These are phyloP conservation scores for Favolaschia claudopus DNA, from an alignment of 768 basidiomycete species.

Conservation along the genomic window DNA sequence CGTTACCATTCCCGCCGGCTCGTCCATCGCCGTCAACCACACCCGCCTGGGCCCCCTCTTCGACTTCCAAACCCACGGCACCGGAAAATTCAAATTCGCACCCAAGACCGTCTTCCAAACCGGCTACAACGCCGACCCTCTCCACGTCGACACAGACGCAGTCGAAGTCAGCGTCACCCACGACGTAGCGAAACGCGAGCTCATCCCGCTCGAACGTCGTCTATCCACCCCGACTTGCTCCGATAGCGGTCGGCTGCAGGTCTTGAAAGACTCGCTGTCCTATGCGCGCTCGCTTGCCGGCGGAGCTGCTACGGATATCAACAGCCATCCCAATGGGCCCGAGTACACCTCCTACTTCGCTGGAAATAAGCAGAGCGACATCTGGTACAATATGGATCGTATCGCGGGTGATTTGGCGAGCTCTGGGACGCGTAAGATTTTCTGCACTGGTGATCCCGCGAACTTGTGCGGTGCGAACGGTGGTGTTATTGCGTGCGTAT, in stretches of 20 bases:
- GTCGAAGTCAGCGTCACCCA: constrained; percentile 11
- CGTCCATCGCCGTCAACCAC: constrained; percentile 23
- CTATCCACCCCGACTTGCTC: constrained; percentile 9
- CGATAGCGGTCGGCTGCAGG: constrained; percentile 6
- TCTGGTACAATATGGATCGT: constrained; percentile 21
- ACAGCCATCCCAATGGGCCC: constrained; percentile 11
- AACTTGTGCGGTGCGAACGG: not conserved
- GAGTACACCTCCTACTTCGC: constrained; percentile 17
- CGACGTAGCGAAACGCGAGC: constrained; percentile 14
- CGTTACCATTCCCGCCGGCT: constrained; percentile 23
- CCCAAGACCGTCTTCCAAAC: constrained; percentile 14
- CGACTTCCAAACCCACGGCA: constrained; percentile 16
- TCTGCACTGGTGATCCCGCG: not conserved
- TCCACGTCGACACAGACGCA: constrained; percentile 1
- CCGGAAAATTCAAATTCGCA: constrained; percentile 16
- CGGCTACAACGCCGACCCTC: not conserved
- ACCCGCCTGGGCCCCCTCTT: constrained; percentile 13
- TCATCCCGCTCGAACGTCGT: constrained; percentile 14
- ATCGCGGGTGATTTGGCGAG: constrained; percentile 16
- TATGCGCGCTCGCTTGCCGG: constrained; percentile 17
- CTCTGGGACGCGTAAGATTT: constrained; percentile 13
- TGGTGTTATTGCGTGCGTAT: constrained; percentile 7
- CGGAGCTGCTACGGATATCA: constrained; percentile 18
- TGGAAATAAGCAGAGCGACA: constrained; percentile 10
- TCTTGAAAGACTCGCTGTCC: constrained; percentile 8